Percentiles rank a stretch among this genome's conserved stretches.
Conservation (phyloP, 768 basidiomycete genomes). For the Pisolithus albus region DNA sequence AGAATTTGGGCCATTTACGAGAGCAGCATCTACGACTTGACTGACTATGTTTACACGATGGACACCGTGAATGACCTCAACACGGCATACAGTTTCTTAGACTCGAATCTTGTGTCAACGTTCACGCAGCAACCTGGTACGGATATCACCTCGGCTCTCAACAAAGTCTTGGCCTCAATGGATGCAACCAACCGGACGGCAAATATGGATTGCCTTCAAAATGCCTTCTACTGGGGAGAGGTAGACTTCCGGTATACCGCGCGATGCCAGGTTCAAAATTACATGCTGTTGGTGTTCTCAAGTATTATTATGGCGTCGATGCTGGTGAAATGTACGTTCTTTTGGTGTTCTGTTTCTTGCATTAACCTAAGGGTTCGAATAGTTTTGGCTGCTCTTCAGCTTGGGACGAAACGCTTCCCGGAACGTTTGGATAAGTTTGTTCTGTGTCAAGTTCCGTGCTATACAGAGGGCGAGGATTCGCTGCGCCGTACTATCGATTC, state of each 20-base stretch:
- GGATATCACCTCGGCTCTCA: constrained; percentile 49
- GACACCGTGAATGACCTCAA: constrained; percentile 35
- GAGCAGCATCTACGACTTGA: constrained; percentile 51
- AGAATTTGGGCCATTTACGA: constrained; percentile 60
- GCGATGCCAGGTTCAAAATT: constrained; percentile 56
- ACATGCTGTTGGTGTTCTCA: constrained; percentile 49
- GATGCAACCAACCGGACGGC: constrained; percentile 31
- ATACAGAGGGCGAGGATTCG: constrained; percentile 67
- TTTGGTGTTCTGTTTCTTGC: not conserved
- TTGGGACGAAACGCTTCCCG: constrained; percentile 51
- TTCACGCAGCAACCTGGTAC: constrained; percentile 55
- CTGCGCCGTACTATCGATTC: constrained; percentile 65
- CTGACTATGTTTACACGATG: constrained; percentile 61
- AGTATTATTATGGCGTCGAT: constrained; percentile 52
- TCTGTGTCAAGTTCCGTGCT: constrained; percentile 62
- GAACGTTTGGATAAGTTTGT: constrained; percentile 67
- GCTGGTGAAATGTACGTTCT: constrained; percentile 48
- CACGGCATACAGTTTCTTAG: constrained; percentile 47
- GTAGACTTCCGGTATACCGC: constrained; percentile 53
- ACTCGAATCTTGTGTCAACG: constrained; percentile 39
- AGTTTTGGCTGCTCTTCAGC: constrained; percentile 64
- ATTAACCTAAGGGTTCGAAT: constrained; percentile 7
- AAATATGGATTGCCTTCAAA: constrained; percentile 48
- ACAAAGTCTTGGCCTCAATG: constrained; percentile 39
- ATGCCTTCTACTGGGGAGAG: constrained; percentile 51